A percentile compares a stretch with the other conserved stretches of the same genome.
Conservation (phyloP, 2,329 filamentous ascomycete genomes). For the Alternaria incomplexa region DNA sequence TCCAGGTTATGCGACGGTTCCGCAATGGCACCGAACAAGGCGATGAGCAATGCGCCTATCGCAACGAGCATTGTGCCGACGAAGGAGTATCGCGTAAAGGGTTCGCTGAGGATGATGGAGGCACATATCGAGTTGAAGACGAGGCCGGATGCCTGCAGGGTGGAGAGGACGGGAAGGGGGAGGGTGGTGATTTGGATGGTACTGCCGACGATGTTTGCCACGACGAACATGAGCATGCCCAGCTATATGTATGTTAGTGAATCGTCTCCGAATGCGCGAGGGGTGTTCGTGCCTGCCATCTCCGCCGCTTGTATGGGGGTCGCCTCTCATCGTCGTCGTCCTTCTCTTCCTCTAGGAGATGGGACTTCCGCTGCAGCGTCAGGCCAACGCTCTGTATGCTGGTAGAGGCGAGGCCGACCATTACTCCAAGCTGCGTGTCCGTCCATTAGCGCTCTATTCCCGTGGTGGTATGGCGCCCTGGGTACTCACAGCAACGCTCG, state of each 20-base stretch:
- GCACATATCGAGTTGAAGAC: slow-evolving; percentile 99
- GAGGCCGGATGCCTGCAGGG: slow-evolving; percentile 85
- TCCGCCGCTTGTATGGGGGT: slow-evolving; percentile 84
- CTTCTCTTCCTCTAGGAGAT: slow-evolving; percentile 97
- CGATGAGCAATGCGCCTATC: slow-evolving; percentile 86
- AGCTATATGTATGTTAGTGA: slow-evolving; percentile 52
- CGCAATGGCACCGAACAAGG: slow-evolving; percentile 89
- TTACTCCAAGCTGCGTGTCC: slow-evolving; percentile 75
- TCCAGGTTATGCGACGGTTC: slow-evolving; percentile 88
- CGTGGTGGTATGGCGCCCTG: not conserved
- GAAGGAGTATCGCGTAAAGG: slow-evolving; percentile 92
- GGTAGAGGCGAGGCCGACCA: slow-evolving; percentile 91
- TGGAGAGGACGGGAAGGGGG: slow-evolving; percentile 91
- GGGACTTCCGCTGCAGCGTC: slow-evolving; percentile 96
- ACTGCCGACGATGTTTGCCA: slow-evolving; percentile 92
- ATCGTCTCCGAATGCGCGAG: not conserved
- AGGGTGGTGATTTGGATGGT: slow-evolving; percentile 97
- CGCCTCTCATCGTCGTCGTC: slow-evolving; percentile 75
- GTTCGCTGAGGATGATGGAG: slow-evolving; percentile 87
- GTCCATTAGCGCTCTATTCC: slow-evolving; percentile 6
- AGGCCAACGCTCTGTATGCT: slow-evolving; percentile 94
- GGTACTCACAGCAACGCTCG: slow-evolving; percentile 50
- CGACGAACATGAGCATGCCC: slow-evolving; percentile 96
- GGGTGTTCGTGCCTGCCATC: slow-evolving; percentile 74
- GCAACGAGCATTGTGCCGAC: slow-evolving; percentile 89